Evolutionary conservation across 163 green algal genomes (phyloP).

Genomic region (Chloromonas sp.): DNA sequence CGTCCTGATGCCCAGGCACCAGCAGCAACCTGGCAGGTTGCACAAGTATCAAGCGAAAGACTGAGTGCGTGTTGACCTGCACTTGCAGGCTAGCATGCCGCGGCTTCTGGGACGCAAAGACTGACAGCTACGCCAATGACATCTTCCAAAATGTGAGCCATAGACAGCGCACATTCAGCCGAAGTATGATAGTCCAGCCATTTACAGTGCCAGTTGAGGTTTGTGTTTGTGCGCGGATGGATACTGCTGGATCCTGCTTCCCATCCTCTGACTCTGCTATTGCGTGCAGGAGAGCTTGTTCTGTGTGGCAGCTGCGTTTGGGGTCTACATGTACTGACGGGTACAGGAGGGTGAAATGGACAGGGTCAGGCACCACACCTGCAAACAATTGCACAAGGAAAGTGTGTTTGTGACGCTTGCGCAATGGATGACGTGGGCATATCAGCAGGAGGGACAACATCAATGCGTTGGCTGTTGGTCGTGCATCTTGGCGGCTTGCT

Average conservation of each 20-base stretch:
- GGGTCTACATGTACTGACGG: constrained; percentile 62
- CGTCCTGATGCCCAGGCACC: too few relatives aligned
- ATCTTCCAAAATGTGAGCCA: constrained; percentile 58
- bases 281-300: constrained; percentile 60
- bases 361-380: too few relatives aligned
- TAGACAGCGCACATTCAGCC: neutral
- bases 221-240: too few relatives aligned
- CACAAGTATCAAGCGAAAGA: neutral
- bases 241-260: neutral
- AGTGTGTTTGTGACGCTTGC: too few relatives aligned
- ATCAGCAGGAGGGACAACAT: too few relatives aligned
- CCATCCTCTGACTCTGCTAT: neutral
- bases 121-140: constrained; percentile 61
- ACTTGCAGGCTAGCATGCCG: constrained; percentile 52
- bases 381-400: too few relatives aligned
- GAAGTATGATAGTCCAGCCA: neutral
- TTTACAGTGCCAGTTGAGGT: neutral
- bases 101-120: constrained; percentile 71
- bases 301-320: constrained; percentile 57
- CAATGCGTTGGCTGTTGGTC: too few relatives aligned
- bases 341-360: too few relatives aligned
- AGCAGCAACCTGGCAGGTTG: too few relatives aligned
- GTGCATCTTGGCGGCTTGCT: too few relatives aligned
- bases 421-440: too few relatives aligned
- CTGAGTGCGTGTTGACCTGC: neutral